Evolutionary conservation across 306 rosid genomes (phyloP), one percentile per base, ranked within the genome.

Genomic region (Oemleria cerasiformis): DNA sequence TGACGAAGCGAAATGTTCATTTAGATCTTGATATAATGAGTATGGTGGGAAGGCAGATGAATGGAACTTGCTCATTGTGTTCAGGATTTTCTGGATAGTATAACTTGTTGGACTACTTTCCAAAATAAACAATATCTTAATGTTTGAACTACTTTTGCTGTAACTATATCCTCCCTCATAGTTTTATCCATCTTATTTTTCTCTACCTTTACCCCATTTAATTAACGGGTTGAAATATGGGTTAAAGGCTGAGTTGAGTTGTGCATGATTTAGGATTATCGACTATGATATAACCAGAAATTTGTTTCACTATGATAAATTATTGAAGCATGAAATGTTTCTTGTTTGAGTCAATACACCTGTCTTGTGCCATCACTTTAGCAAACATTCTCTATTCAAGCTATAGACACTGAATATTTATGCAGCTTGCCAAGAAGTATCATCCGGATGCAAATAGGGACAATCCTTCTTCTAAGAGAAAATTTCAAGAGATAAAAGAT

Each of bases 401-500:
- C 65, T 69, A 51, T 63, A 48, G 58, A 62, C 57, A 10, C 57
- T 61, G 21, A 40, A 49, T 45, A 13, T 66, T 51, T 34, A 7
- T 71, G 86, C 90, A 94, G 96, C 94, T 94, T 63, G 99, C 99
- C 60, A 94, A 91, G 84, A 89, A 81, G 83, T 91, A 87, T 78
- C 99, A 94, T 84, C 99, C 96, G 25, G 99, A 94, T 82, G 95
- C 91, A 72, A 91, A 86, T 78, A 91, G 84, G 86, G 86, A 82
- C 73, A 87, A 88, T 63, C 90, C 95, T 74, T 89, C 92, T 17
- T 88, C 96, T 42, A 94, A 91, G 81, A 87, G 83, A 85, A 89
- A 89, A 73, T 94, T 94, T 86, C 99, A 86, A 74, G 95, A 87
- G 81, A 86, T 94, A 86, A 91, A 87, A 85, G 99, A 91, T 74